These are phyloP conservation scores for Microthlaspi erraticum DNA, from an alignment of 345 rosid genomes.

Conservation along the genomic window DNA sequence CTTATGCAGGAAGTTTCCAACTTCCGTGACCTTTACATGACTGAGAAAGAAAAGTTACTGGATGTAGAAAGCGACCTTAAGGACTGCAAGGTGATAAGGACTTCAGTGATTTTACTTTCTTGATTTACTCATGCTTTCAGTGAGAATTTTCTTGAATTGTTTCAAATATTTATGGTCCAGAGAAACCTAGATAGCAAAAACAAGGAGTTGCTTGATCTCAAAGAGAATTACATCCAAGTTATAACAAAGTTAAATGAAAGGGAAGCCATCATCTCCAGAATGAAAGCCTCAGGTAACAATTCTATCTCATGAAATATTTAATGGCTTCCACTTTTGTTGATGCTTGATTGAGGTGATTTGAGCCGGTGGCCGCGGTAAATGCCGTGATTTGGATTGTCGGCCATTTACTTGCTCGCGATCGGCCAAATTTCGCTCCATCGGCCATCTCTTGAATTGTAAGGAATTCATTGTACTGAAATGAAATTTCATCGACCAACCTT, in stretches of 20 bases:
- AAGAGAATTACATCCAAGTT: slow-evolving; percentile 54
- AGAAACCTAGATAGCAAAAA: slow-evolving; percentile 58
- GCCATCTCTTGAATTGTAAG: no score
- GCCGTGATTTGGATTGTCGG: no score
- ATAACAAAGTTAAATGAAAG: slow-evolving; percentile 58
- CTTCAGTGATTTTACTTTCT: slow-evolving; percentile 1
- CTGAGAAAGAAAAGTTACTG: slow-evolving; percentile 73
- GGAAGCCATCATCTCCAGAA: slow-evolving; percentile 64
- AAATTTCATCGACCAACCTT: no score
- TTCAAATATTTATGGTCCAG: slow-evolving; percentile 49
- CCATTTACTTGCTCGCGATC: no score
- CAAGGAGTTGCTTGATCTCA: slow-evolving; percentile 66
- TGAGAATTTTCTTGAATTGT: slow-evolving; percentile 22
- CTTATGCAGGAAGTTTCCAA: slow-evolving; percentile 67
- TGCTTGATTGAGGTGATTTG: no score
- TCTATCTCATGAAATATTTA: slow-evolving; percentile 2
- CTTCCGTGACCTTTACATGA: slow-evolving; percentile 65
- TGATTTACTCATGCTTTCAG: slow-evolving; percentile 9
- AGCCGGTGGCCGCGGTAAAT: no score
- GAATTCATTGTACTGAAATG: no score
- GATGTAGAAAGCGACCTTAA: slow-evolving; percentile 65
- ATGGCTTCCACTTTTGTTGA: slow-evolving; percentile 1
- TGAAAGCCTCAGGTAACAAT: slow-evolving; percentile 64
- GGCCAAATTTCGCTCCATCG: no score
- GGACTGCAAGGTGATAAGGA: slow-evolving; percentile 67